Conservation (phyloP, 352 stramenopile genomes). For the Pythium aquatile region DNA sequence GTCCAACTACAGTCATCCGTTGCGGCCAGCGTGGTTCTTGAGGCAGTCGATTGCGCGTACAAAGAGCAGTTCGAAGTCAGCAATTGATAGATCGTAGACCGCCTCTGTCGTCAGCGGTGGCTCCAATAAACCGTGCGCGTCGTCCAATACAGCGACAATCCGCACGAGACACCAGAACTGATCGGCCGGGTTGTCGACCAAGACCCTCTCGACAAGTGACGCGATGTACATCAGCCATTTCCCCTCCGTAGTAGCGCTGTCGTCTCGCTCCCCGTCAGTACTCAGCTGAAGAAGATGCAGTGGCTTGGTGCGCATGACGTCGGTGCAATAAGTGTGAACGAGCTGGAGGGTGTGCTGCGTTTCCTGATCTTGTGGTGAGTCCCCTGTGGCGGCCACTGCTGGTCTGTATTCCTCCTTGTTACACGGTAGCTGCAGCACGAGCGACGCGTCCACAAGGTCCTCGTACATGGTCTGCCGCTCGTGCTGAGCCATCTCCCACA, state of each 20-base stretch:
- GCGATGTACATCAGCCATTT: constrained; percentile 6
- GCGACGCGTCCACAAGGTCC: constrained; percentile 51
- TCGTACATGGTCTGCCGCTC: constrained; percentile 65
- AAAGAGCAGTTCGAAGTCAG: constrained; percentile 62
- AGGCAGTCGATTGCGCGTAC: constrained; percentile 57
- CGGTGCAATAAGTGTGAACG: constrained; percentile 20
- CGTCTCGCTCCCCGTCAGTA: neutral
- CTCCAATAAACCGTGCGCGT: constrained; percentile 49
- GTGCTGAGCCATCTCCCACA: constrained; percentile 59
- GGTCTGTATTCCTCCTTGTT: constrained; percentile 4
- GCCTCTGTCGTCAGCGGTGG: constrained; percentile 33
- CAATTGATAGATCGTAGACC: constrained; percentile 39
- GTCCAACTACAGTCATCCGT: neutral
- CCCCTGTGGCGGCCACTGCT: neutral
- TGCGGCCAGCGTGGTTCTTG: constrained; percentile 18
- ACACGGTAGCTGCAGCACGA: constrained; percentile 38
- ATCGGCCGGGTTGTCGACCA: constrained; percentile 32
- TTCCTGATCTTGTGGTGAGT: neutral
- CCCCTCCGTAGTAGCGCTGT: neutral
- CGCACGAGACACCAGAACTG: constrained; percentile 76
- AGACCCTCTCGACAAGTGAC: constrained; percentile 13
- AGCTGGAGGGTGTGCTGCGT: constrained; percentile 8
- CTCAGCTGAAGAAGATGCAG: constrained; percentile 1
- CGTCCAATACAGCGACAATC: constrained; percentile 56
- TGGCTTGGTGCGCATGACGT: constrained; percentile 13